Conservation (phyloP, 2,329 filamentous ascomycete species). For the Dothistroma septosporum region DNA sequence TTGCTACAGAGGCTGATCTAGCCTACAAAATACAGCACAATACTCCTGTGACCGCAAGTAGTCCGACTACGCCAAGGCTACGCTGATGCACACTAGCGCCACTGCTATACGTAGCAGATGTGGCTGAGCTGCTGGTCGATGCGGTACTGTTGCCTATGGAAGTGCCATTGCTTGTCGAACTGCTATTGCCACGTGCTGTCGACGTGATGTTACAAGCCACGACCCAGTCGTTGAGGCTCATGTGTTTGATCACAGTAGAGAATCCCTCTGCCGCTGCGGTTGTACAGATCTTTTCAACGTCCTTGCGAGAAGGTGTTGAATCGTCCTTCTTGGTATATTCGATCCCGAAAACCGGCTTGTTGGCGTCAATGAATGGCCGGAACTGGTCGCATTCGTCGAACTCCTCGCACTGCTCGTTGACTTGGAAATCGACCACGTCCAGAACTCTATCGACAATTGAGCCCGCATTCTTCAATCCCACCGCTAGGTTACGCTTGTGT, state of each 20-base stretch:
- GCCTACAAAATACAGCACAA: neutral
- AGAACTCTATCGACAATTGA: constrained; percentile 56
- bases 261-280: neutral
- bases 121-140: neutral
- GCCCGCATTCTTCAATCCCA: constrained; percentile 66
- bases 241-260: constrained; percentile 2
- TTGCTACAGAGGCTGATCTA: neutral
- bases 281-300: neutral
- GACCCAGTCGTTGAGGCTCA: neutral
- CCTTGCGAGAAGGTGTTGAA: neutral
- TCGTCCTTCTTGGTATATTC: constrained; percentile 50
- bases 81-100: neutral
- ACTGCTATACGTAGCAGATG: neutral
- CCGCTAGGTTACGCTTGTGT: constrained; percentile 52
- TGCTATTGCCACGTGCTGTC: neutral
- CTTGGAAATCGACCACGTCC: constrained; percentile 52
- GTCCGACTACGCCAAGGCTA: neutral
- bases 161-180: neutral
- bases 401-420: constrained; percentile 11
- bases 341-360: constrained; percentile 69
- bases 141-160: neutral
- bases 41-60: neutral
- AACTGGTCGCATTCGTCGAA: constrained; percentile 59
- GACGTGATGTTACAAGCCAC: constrained; percentile 1
- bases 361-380: constrained; percentile 53